phyloP scores from a whole-genome alignment of 352 stramenopile species.

The Phytophthora sp. region DNA sequence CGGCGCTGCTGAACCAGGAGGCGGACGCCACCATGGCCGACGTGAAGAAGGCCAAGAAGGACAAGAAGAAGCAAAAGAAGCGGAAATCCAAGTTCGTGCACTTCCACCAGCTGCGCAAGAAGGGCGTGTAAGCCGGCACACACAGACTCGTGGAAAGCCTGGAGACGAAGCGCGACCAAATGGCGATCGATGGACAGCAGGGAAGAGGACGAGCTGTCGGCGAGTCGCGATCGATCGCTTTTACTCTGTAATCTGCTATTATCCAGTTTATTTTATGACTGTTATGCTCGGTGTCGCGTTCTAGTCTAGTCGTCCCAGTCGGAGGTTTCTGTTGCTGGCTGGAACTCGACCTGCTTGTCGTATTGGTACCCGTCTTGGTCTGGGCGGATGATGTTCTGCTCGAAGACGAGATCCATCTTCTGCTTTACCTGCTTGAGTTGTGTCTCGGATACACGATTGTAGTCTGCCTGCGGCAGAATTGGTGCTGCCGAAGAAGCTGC shows the following conservation, averaged over 20 bases:
- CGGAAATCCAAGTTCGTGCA: conserved; percentile 87
- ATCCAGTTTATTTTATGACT: conserved; percentile 58
- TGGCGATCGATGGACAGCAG: conserved; percentile 19
- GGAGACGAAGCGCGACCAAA: conserved; percentile 21
- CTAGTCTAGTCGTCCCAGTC: conserved; percentile 75
- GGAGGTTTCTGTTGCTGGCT: conserved; percentile 45
- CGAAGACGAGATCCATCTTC: conserved; percentile 76
- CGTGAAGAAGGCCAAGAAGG: conserved; percentile 65
- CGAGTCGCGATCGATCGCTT: conserved; percentile 27
- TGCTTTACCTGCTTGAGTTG: conserved; percentile 73
- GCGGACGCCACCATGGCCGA: conserved; percentile 43
- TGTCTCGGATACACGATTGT: conserved; percentile 80
- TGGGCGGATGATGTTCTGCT: conserved; percentile 63
- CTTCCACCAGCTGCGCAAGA: conserved; percentile 89
- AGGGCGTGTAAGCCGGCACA: conserved; percentile 67
- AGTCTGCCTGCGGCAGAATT: conserved; percentile 66
- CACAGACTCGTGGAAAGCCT: conserved; percentile 7
- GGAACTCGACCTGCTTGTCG: conserved; percentile 72
- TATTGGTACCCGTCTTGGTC: conserved; percentile 66
- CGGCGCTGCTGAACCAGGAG: conserved; percentile 55
- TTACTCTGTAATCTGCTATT: conserved; percentile 54
- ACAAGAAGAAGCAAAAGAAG: conserved; percentile 63
- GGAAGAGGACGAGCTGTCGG: background rate
- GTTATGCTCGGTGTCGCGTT: conserved; percentile 17
- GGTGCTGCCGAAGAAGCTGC: background rate